Evolutionary conservation across 768 basidiomycete genomes (phyloP).

Genomic region (Termitomyces sp.): DNA sequence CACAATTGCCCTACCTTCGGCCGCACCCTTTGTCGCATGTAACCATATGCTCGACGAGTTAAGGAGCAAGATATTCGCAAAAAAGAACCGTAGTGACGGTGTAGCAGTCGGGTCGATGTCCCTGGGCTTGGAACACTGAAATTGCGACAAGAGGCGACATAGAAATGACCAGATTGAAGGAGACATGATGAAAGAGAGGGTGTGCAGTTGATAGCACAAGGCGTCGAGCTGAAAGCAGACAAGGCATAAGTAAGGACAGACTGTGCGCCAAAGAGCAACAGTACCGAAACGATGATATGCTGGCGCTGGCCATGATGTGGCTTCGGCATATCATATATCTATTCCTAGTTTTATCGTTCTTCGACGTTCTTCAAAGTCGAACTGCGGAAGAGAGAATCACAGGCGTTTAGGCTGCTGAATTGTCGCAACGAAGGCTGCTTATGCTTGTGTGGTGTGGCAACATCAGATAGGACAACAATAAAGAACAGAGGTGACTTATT

Average conservation of each 20-base stretch:
- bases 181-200: constrained; percentile 74
- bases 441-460: constrained; percentile 11
- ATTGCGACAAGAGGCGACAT: constrained; percentile 56
- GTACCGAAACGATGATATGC: constrained; percentile 68
- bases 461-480: neutral
- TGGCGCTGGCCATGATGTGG: constrained; percentile 65
- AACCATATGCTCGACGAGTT: constrained; percentile 60
- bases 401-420: neutral
- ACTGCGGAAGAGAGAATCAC: neutral
- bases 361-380: neutral
- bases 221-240: constrained; percentile 53
- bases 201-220: constrained; percentile 69
- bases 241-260: constrained; percentile 6
- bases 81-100: constrained; percentile 68
- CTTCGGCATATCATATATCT: constrained; percentile 52
- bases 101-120: constrained; percentile 52
- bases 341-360: neutral
- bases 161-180: constrained; percentile 59
- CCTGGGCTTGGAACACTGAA: constrained; percentile 63
- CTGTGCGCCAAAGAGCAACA: constrained; percentile 20
- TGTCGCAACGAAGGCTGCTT: constrained; percentile 12
- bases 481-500: neutral
- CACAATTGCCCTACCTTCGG: constrained; percentile 59
- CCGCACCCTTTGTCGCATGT: constrained; percentile 50
- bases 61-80: constrained; percentile 51